phyloP scores from a whole-genome alignment of 2,329 filamentous ascomycete genomes.

The Fusarium concolor region DNA sequence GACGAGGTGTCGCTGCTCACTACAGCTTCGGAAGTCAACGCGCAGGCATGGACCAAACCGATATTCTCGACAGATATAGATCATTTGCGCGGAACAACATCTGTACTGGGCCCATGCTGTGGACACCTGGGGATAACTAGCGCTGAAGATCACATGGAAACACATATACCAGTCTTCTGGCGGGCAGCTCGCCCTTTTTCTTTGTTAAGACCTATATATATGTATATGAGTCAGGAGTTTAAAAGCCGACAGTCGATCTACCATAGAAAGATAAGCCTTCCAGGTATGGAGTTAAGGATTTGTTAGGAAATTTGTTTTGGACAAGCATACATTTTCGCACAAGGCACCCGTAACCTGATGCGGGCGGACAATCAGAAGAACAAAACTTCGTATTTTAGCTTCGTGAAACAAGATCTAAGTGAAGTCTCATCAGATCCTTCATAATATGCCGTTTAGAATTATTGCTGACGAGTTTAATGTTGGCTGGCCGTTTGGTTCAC shows the following conservation, averaged over 20 bases:
- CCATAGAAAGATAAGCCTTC: background rate
- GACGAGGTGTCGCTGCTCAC: conserved; percentile 64
- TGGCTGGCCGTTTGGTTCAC: background rate
- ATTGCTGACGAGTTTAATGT: no score
- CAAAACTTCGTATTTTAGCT: no score
- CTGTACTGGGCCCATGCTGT: conserved; percentile 53
- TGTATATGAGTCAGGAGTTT: background rate
- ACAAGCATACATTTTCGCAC: background rate
- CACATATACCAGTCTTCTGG: no score
- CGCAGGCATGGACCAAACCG: conserved; percentile 59
- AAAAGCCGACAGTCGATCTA: background rate
- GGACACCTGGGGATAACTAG: conserved; percentile 41
- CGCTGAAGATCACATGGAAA: background rate
- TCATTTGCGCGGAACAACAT: conserved; percentile 64
- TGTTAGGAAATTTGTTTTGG: background rate
- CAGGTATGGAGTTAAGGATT: background rate
- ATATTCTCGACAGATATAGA: conserved; percentile 65
- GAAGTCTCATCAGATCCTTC: no score
- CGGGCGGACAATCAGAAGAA: no score
- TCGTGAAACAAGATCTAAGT: no score
- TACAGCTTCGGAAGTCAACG: conserved; percentile 60
- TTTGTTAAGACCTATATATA: conserved; percentile 2
- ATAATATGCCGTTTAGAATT: no score
- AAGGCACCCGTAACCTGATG: background rate
- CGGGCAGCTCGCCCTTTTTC: background rate